phyloP scores from a whole-genome alignment of 192 early-diverging fungal genomes.

The Glomus cerebriforme region DNA sequence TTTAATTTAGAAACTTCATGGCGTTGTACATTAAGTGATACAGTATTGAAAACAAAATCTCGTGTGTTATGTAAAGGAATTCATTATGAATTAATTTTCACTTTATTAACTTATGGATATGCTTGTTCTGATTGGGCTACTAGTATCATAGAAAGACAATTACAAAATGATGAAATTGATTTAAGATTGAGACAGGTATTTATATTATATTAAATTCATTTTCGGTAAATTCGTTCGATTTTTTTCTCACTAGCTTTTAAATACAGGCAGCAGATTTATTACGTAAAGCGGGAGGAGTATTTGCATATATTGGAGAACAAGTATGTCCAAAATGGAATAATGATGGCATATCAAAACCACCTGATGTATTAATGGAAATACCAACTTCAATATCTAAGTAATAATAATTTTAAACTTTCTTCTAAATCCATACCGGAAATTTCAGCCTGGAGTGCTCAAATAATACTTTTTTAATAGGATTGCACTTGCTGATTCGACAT shows the following conservation, averaged over 20 bases:
- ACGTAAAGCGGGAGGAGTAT: slow-evolving; percentile 54
- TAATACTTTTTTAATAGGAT: slow-evolving; percentile 38
- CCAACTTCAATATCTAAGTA: slow-evolving; percentile 50
- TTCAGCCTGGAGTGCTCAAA: not conserved
- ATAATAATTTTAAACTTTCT: not conserved
- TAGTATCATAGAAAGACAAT: slow-evolving; percentile 27
- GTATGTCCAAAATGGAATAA: slow-evolving; percentile 50
- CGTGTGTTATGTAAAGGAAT: slow-evolving; percentile 50
- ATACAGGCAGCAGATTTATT: slow-evolving; percentile 52
- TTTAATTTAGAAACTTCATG: slow-evolving; percentile 55
- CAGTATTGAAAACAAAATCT: slow-evolving; percentile 51
- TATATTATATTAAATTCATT: not conserved
- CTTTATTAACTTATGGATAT: slow-evolving; percentile 57
- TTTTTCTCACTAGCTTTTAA: not conserved
- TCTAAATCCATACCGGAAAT: no score
- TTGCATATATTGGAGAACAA: slow-evolving; percentile 50
- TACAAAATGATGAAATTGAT: slow-evolving; percentile 29
- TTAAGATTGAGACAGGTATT: slow-evolving; percentile 24
- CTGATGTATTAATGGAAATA: slow-evolving; percentile 38
- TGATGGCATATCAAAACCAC: slow-evolving; percentile 29
- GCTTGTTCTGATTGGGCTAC: slow-evolving; percentile 46
- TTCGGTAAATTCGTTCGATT: not conserved
- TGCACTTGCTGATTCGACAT: slow-evolving; percentile 56
- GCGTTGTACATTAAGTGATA: slow-evolving; percentile 54
- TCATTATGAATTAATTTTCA: slow-evolving; percentile 58